Percentiles rank a stretch among this genome's conserved stretches.
Evolutionary conservation across 768 basidiomycete species (phyloP).

Genomic region (Cantharellus cinnabarinus): DNA sequence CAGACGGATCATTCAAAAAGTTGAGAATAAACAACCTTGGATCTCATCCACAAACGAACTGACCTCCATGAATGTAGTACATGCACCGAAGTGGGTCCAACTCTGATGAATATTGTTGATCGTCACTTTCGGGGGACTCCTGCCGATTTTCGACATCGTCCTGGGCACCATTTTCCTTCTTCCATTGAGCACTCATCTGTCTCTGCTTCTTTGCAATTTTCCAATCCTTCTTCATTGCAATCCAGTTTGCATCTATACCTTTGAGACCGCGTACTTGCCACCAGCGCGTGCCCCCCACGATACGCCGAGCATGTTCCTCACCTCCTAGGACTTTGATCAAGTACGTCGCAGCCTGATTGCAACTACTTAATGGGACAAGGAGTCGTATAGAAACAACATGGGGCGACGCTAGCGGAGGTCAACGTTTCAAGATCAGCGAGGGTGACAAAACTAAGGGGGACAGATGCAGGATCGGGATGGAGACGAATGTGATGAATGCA

Average conservation of each 20-base stretch:
- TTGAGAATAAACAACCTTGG: background rate
- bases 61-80: constrained; percentile 17
- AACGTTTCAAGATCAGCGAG: background rate
- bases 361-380: constrained; percentile 14
- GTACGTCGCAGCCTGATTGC: constrained; percentile 19
- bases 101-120: constrained; percentile 11
- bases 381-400: constrained; percentile 16
- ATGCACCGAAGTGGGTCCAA: constrained; percentile 21
- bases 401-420: constrained; percentile 13
- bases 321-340: constrained; percentile 71
- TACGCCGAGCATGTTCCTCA: constrained; percentile 37
- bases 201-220: constrained; percentile 5
- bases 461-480: background rate
- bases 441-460: too few relatives aligned
- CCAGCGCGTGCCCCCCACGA: constrained; percentile 87
- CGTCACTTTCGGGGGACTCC: background rate
- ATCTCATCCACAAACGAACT: background rate
- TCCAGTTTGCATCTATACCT: constrained; percentile 45
- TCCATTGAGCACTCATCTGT: background rate
- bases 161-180: background rate
- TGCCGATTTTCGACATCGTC: background rate
- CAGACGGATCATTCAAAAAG: background rate
- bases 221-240: constrained; percentile 21
- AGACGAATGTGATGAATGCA: background rate
- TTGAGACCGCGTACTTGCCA: constrained; percentile 83